Percentiles rank a stretch among this genome's conserved stretches.
phyloP scores from a whole-genome alignment of 495 filamentous ascomycete genomes.

The Penicillium paradoxum region DNA sequence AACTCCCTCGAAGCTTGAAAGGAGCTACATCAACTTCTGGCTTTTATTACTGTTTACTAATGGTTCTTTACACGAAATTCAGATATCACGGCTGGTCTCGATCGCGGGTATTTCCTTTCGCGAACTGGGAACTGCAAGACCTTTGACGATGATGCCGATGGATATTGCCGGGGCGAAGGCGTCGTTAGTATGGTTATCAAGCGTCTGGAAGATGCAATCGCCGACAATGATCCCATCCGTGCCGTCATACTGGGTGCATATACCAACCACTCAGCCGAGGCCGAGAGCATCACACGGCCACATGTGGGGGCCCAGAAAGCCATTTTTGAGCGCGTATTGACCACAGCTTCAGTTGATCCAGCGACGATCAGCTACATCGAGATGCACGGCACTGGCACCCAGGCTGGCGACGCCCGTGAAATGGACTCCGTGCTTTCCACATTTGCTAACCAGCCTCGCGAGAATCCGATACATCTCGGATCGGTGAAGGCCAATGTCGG shows the following conservation, averaged over 20 bases:
- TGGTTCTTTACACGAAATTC: too few species aligned
- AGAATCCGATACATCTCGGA: slow-evolving; percentile 17
- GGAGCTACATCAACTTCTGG: too few species aligned
- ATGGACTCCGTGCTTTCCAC: slow-evolving; percentile 26
- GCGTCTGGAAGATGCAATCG: slow-evolving; percentile 40
- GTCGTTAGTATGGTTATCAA: slow-evolving; percentile 43
- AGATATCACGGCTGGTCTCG: slow-evolving; percentile 65
- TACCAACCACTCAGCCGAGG: slow-evolving; percentile 45
- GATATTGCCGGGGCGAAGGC: slow-evolving; percentile 60
- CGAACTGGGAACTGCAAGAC: slow-evolving; percentile 62
- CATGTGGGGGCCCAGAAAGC: slow-evolving; percentile 46
- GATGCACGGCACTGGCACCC: slow-evolving; percentile 44
- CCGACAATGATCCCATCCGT: slow-evolving; percentile 43
- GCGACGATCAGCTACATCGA: slow-evolving; percentile 49
- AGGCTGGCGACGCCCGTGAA: slow-evolving; percentile 35
- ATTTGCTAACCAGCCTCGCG: slow-evolving; percentile 21
- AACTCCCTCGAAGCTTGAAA: too few species aligned
- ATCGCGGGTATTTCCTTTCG: slow-evolving; percentile 65
- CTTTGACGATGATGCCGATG: slow-evolving; percentile 64
- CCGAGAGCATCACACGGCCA: slow-evolving; percentile 47
- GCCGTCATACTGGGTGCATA: slow-evolving; percentile 32
- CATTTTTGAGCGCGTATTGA: slow-evolving; percentile 37
- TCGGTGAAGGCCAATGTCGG: slow-evolving; percentile 38
- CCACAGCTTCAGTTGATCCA: slow-evolving; percentile 43
- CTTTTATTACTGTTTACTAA: too few species aligned